A percentile compares a stretch with the other conserved stretches of the same genome.
These are phyloP conservation scores for Capronia americana DNA, from an alignment of 2,329 filamentous ascomycete genomes.

Conservation along the genomic window DNA sequence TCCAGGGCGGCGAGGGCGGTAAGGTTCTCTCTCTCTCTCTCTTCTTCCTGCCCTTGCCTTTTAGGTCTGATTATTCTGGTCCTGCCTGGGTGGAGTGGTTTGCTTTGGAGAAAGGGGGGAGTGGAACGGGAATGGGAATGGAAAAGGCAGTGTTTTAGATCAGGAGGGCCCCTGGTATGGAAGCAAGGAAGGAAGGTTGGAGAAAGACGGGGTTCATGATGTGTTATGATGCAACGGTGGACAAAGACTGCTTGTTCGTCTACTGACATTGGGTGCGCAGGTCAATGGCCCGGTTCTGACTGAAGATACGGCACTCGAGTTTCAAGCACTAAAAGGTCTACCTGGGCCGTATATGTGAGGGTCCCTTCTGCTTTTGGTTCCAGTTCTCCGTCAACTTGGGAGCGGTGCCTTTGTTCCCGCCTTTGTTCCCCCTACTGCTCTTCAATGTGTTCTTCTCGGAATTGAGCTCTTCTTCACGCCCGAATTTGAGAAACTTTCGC, in stretches of 20 bases:
- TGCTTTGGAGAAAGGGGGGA: background rate
- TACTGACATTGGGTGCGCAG: constrained; percentile 53
- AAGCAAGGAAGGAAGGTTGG: too few relatives aligned
- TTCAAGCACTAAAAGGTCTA: constrained; percentile 85
- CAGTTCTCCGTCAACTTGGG: background rate
- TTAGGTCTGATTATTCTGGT: too few relatives aligned
- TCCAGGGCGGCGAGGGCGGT: constrained; percentile 75
- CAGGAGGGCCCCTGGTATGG: background rate
- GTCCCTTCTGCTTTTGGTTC: background rate
- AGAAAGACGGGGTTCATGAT: background rate
- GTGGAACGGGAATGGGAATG: background rate
- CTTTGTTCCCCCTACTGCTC: too few relatives aligned
- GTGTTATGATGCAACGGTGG: background rate
- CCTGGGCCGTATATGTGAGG: constrained; percentile 94
- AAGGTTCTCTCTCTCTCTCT: constrained; percentile 42
- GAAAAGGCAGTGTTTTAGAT: background rate
- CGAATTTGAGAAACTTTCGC: background rate
- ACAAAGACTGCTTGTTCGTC: background rate
- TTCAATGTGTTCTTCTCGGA: background rate
- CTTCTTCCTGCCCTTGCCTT: background rate
- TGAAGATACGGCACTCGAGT: constrained; percentile 94
- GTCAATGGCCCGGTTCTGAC: constrained; percentile 86
- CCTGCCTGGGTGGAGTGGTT: too few relatives aligned
- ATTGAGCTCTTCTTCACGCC: background rate
- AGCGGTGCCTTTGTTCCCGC: background rate